phyloP scores from a whole-genome alignment of 2,329 filamentous ascomycete species.

The Phialophora tarda region DNA sequence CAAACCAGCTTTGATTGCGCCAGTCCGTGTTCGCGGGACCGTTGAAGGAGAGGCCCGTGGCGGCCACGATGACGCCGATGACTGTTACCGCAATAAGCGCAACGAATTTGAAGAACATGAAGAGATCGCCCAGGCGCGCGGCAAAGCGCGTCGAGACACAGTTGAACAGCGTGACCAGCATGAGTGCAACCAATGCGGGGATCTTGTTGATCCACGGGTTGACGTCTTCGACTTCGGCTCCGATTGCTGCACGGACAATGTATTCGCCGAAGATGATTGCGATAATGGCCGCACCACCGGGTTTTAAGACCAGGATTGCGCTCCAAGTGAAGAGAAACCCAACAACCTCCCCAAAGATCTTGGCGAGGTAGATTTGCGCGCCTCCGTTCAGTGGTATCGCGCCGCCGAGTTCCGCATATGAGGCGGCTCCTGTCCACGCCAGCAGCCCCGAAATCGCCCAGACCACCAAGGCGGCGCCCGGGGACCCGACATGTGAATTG shows the following conservation, averaged over 20 bases:
- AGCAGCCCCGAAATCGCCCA: constrained; percentile 91
- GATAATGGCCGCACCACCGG: constrained; percentile 90
- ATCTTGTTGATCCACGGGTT: constrained; percentile 89
- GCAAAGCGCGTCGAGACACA: constrained; percentile 88
- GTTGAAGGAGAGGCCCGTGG: constrained; percentile 79
- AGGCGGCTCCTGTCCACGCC: constrained; percentile 94
- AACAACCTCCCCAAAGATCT: constrained; percentile 91
- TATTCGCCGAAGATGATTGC: constrained; percentile 99
- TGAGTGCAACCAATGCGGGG: constrained; percentile 77
- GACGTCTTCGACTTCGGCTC: constrained; percentile 79
- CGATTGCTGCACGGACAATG: constrained; percentile 83
- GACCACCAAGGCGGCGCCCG: constrained; percentile 85
- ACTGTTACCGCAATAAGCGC: constrained; percentile 85
- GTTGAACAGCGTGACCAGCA: constrained; percentile 81
- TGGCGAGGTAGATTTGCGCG: constrained; percentile 89
- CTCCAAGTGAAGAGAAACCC: constrained; percentile 98
- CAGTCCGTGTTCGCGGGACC: constrained; percentile 80
- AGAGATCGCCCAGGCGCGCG: constrained; percentile 83
- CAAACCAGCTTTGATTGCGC: constrained; percentile 88
- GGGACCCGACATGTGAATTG: constrained; percentile 87
- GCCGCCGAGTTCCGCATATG: constrained; percentile 92
- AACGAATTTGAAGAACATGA: constrained; percentile 97
- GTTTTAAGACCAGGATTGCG: constrained; percentile 90
- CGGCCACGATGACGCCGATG: constrained; percentile 84
- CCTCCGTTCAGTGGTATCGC: constrained; percentile 96